phyloP scores from a whole-genome alignment of 192 early-diverging fungal species.

The Coemansia sp. region DNA sequence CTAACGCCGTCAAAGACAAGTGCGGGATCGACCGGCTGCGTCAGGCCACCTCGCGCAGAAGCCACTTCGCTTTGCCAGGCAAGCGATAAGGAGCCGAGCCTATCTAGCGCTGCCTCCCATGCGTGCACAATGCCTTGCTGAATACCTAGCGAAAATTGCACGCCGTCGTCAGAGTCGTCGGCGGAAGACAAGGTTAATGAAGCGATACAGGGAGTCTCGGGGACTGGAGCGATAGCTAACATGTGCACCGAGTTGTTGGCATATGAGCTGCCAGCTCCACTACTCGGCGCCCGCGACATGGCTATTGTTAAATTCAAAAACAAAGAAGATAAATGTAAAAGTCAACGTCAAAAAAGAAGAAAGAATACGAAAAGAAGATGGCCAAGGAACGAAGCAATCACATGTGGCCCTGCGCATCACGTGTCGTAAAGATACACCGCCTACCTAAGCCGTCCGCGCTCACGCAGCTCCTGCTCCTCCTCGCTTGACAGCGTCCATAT shows the following conservation, averaged over 20 bases:
- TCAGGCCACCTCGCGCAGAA: neutral
- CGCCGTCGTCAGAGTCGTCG: conserved; percentile 28
- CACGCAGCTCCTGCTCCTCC: conserved; percentile 49
- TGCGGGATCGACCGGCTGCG: conserved; percentile 16
- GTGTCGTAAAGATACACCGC: neutral
- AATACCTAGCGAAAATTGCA: conserved; percentile 45
- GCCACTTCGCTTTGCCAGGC: conserved; percentile 38
- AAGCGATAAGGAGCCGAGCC: conserved; percentile 40
- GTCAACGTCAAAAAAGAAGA: neutral
- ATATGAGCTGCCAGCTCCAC: neutral
- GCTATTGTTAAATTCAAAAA: neutral
- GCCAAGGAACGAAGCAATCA: too few species aligned
- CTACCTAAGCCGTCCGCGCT: conserved; percentile 41
- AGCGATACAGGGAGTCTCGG: neutral
- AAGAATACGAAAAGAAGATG: neutral
- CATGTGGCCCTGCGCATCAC: too few species aligned
- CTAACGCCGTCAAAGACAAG: conserved; percentile 32
- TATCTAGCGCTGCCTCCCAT: conserved; percentile 36
- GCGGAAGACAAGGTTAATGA: neutral
- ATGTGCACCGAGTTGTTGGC: neutral
- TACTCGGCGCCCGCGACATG: conserved; percentile 7
- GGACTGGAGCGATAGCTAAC: neutral
- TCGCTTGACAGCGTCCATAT: conserved; percentile 50
- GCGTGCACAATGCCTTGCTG: conserved; percentile 28
- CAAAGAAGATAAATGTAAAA: neutral